phyloP scores from a whole-genome alignment of 495 filamentous ascomycete species.

The Xylaria scruposa region DNA sequence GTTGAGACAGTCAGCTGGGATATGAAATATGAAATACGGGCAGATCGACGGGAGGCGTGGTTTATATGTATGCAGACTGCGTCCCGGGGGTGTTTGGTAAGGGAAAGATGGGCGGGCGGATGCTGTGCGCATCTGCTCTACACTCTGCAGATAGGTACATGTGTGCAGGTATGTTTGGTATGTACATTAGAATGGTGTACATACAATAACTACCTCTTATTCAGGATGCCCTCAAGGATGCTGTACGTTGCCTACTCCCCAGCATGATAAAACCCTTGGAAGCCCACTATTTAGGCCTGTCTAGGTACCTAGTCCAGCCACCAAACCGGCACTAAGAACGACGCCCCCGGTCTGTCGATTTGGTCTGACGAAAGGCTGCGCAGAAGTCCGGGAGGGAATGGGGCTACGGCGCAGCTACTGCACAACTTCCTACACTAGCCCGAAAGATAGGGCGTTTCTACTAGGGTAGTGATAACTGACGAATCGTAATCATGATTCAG shows the following conservation, averaged over 20 bases:
- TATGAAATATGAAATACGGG: not conserved
- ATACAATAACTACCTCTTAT: not conserved
- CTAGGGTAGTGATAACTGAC: not conserved
- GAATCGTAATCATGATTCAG: not conserved
- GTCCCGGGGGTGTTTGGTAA: not conserved
- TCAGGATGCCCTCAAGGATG: slow-evolving; percentile 12
- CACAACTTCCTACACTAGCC: slow-evolving; percentile 15
- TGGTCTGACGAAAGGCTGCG: slow-evolving; percentile 21
- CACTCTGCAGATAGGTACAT: too few relatives aligned
- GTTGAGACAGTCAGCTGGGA: not conserved
- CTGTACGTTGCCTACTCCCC: slow-evolving; percentile 2
- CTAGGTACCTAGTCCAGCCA: not conserved
- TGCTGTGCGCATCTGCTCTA: not conserved
- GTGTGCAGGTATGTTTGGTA: not conserved
- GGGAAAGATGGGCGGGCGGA: not conserved
- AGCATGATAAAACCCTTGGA: not conserved
- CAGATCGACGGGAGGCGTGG: slow-evolving; percentile 6
- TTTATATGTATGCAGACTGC: slow-evolving; percentile 9
- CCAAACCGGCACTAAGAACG: not conserved
- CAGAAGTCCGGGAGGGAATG: not conserved
- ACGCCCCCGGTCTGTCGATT: not conserved
- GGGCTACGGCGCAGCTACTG: slow-evolving; percentile 14
- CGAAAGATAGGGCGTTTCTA: not conserved
- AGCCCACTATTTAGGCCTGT: not conserved
- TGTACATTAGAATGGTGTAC: not conserved